phyloP scores from a whole-genome alignment of 106 monocot species.

The Chionographis japonica region DNA sequence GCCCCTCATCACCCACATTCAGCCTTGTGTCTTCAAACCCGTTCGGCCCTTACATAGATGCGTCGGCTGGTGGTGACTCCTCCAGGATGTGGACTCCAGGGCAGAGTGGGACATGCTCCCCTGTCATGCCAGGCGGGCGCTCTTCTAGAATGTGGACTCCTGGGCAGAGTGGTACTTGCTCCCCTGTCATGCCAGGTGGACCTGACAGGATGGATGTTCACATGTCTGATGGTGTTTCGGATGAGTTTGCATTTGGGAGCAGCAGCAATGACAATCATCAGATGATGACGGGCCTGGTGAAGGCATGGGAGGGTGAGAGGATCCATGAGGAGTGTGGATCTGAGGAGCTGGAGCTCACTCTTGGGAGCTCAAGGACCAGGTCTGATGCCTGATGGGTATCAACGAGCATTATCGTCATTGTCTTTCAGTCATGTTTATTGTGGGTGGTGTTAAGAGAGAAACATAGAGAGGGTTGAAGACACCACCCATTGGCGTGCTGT shows the following conservation, averaged over 20 bases:
- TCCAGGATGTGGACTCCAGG: slow-evolving; percentile 18
- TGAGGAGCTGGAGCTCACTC: slow-evolving; percentile 64
- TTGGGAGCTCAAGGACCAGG: slow-evolving; percentile 46
- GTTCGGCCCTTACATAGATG: slow-evolving; percentile 35
- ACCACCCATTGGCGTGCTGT: too few species aligned
- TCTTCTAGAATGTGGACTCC: slow-evolving; percentile 47
- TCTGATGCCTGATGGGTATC: slow-evolving; percentile 14
- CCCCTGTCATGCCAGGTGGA: slow-evolving; percentile 35
- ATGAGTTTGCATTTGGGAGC: slow-evolving; percentile 69
- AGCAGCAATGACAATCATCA: slow-evolving; percentile 27
- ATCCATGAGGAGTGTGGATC: slow-evolving; percentile 63
- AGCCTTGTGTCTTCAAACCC: slow-evolving; percentile 51
- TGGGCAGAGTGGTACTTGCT: slow-evolving; percentile 51
- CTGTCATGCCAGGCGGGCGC: slow-evolving; percentile 5
- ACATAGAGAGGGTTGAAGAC: too few species aligned
- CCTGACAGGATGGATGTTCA: slow-evolving; percentile 17
- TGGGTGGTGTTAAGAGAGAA: slow-evolving; percentile 13
- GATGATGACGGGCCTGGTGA: slow-evolving; percentile 26
- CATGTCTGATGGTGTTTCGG: slow-evolving; percentile 25
- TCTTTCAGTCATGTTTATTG: slow-evolving; percentile 18
- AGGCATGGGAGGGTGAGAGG: slow-evolving; percentile 70
- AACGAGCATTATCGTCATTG: neutral
- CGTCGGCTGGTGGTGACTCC: slow-evolving; percentile 9
- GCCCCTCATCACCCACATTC: slow-evolving; percentile 42
- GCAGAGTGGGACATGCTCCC: slow-evolving; percentile 2